A percentile compares a stretch with the other conserved stretches of the same genome.
Evolutionary conservation across 108 stramenopile species (phyloP).

Genomic region (Cyclotella kingstonii): DNA sequence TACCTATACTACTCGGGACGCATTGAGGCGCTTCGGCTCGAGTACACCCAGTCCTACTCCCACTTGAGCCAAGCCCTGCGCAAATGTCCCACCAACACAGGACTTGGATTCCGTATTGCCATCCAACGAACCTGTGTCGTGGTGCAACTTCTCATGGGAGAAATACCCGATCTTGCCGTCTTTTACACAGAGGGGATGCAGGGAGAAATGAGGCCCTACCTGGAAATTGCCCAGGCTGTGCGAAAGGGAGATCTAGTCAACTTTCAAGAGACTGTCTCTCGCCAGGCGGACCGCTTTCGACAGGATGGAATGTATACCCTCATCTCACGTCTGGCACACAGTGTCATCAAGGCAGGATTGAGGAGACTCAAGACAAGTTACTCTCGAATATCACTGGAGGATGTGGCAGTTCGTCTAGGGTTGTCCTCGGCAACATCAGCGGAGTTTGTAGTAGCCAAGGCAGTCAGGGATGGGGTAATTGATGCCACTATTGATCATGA

Average conservation of each 20-base stretch:
- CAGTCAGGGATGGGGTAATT: slow-evolving; percentile 97
- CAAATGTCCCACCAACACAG: slow-evolving; percentile 94
- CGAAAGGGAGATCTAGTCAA: slow-evolving; percentile 90
- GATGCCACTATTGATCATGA: slow-evolving; percentile 98
- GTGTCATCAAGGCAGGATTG: slow-evolving; percentile 98
- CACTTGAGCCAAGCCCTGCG: slow-evolving; percentile 91
- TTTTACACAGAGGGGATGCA: slow-evolving; percentile 83
- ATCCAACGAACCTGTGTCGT: slow-evolving; percentile 84
- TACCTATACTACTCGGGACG: slow-evolving; percentile 96
- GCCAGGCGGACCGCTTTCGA: slow-evolving; percentile 63
- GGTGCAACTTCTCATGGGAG: slow-evolving; percentile 96
- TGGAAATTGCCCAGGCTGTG: slow-evolving; percentile 94
- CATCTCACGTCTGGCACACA: slow-evolving; percentile 93
- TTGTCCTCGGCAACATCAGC: slow-evolving; percentile 82
- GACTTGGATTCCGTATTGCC: slow-evolving; percentile 86
- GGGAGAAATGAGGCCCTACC: slow-evolving; percentile 83
- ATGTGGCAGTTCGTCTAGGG: slow-evolving; percentile 89
- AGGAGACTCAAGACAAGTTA: slow-evolving; percentile 80
- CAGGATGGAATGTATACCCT: slow-evolving; percentile 90
- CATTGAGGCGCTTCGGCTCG: slow-evolving; percentile 90
- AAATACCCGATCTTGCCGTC: slow-evolving; percentile 89
- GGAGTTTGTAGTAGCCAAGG: slow-evolving; percentile 97
- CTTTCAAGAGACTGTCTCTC: slow-evolving; percentile 74
- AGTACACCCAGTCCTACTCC: slow-evolving; percentile 94
- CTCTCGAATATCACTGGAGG: slow-evolving; percentile 87